Conservation (phyloP, 345 rosid species). For the Salix brachista region DNA sequence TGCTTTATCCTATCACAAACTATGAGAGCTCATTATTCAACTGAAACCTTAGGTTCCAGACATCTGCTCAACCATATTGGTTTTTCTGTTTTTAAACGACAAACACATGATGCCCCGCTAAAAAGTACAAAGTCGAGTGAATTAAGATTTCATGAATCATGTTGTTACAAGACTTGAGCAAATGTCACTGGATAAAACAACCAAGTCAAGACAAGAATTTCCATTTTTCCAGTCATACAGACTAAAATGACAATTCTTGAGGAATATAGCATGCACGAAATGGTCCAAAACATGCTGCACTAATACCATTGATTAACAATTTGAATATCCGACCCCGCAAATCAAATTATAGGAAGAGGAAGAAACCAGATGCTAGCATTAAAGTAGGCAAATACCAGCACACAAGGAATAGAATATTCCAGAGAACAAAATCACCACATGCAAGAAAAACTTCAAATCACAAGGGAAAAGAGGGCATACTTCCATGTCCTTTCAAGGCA, state of each 20-base stretch:
- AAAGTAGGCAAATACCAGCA: neutral
- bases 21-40: neutral
- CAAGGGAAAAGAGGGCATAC: constrained; percentile 16
- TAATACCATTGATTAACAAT: neutral
- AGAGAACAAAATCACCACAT: neutral
- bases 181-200: neutral
- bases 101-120: no score
- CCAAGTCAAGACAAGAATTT: neutral
- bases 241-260: neutral
- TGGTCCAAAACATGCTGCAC: neutral
- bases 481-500: constrained; percentile 13
- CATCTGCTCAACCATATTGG: no score
- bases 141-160: neutral
- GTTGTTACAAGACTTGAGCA: neutral
- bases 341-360: neutral
- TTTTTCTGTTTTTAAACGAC: no score
- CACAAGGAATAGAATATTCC: neutral
- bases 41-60: no score
- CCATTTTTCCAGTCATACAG: neutral
- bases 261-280: neutral
- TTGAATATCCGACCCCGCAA: neutral
- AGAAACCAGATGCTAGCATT: neutral
- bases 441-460: neutral
- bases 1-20: neutral
- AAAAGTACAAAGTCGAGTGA: no score